Evolutionary conservation across 371 early-diverging fungal species (phyloP), one percentile per base, ranked within the genome.

Genomic region (Haplosporangium sp.): DNA sequence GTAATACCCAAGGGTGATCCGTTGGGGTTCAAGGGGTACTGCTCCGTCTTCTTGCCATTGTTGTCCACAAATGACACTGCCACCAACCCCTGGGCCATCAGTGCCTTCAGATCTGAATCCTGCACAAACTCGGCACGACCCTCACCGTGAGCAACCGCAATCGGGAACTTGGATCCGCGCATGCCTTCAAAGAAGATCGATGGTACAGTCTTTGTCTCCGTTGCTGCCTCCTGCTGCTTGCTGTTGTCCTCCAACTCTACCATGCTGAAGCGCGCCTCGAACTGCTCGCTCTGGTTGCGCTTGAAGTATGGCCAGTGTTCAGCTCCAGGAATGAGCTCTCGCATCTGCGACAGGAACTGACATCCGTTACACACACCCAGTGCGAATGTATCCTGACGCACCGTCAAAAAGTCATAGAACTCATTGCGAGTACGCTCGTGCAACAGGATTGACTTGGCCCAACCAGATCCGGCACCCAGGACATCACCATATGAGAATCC

Each of bases 401-500:
- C 80, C 20, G 80, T 77, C 83, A 98, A 96, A 86, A 97, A 98
- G 45, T 83, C 83, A 2, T 80, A 65, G 62, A 98, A 93, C 86
- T 95, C 92, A 40, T 83, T 67, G 45, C 94, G 89, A 1, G 92
- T 92, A 47, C 62, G 82, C 7, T 86, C 62, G 74, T 95, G 89
- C 59, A 94, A 81, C 58, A 97, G 80, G 59, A 95, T 91, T 20
- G 94, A 91, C 71, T 95, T 94, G 67, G 99, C 98, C 98, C 99
- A 98, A 40, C 99, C 99, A 13, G 94, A 86, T 55, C 97, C 99
- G 29, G 99, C 98, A 7, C 99, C 99, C 13, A 98, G 83, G 0
- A 98, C 98, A 83, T 98, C 99, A 77, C 99, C 99, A 81, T 98
- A 98, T 0, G 94, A 93, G 90, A 98, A 98, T 10, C 99, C 99